Percentiles rank a stretch among this genome's conserved stretches.
phyloP scores from a whole-genome alignment of 163 green algal genomes.

The Scenedesmus sp. region DNA sequence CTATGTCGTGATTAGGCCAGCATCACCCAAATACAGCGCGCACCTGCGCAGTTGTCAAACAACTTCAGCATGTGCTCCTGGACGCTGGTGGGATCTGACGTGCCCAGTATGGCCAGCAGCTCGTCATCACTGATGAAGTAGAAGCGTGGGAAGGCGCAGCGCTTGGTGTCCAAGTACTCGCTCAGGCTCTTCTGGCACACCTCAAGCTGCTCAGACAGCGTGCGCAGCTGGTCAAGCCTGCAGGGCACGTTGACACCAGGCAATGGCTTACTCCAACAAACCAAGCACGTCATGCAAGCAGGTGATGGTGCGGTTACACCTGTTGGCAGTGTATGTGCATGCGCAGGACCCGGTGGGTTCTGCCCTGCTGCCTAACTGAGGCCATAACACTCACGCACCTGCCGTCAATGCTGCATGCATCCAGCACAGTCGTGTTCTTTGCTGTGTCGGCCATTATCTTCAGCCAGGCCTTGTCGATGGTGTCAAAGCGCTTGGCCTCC shows the following conservation, averaged over 20 bases:
- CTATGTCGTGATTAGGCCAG: no score
- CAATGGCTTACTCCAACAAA: neutral
- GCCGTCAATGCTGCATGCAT: slow-evolving; percentile 79
- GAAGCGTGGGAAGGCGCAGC: slow-evolving; percentile 88
- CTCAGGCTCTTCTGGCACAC: slow-evolving; percentile 91
- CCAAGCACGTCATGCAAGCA: neutral
- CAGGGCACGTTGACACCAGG: neutral
- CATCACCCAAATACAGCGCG: no score
- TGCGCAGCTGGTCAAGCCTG: slow-evolving; percentile 78
- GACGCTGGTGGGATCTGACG: slow-evolving; percentile 84
- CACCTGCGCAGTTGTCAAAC: slow-evolving; percentile 91
- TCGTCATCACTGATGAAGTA: slow-evolving; percentile 94
- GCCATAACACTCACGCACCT: slow-evolving; percentile 16
- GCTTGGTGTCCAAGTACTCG: slow-evolving; percentile 94
- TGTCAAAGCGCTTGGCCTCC: slow-evolving; percentile 92
- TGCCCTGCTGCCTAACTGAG: no score
- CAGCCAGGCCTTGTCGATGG: slow-evolving; percentile 85
- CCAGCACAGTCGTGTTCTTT: slow-evolving; percentile 88
- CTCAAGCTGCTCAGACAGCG: slow-evolving; percentile 83
- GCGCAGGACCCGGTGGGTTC: neutral
- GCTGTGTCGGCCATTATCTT: slow-evolving; percentile 90
- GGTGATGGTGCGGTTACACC: no score
- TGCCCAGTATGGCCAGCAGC: slow-evolving; percentile 91
- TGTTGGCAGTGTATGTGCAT: neutral
- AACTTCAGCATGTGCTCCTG: slow-evolving; percentile 97